phyloP scores from a whole-genome alignment of 2,329 filamentous ascomycete genomes.

The Ampelomyces quisqualis region DNA sequence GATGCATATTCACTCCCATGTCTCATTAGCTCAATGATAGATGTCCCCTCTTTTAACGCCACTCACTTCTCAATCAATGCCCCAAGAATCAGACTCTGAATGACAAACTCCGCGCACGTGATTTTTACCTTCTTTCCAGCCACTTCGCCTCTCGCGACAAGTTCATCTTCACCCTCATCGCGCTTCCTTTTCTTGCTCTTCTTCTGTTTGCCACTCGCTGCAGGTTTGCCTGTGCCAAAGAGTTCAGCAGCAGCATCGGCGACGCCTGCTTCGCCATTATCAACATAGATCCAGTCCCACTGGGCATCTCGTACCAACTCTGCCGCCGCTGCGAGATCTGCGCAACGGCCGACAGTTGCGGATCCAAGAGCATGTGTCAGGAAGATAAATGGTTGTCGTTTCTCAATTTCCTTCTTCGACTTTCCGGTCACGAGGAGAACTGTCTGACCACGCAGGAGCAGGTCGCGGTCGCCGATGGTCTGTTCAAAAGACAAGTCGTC shows the following conservation, averaged over 20 bases:
- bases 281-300: constrained; percentile 80
- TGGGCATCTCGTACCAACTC: constrained; percentile 57
- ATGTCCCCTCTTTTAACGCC: too few species aligned
- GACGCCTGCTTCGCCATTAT: constrained; percentile 63
- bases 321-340: constrained; percentile 66
- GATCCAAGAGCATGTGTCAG: constrained; percentile 78
- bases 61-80: constrained; percentile 67
- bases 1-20: neutral
- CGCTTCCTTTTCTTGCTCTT: constrained; percentile 49
- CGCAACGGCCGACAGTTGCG: constrained; percentile 62
- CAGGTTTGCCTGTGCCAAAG: constrained; percentile 35
- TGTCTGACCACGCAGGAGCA: constrained; percentile 63
- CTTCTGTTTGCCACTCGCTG: constrained; percentile 25
- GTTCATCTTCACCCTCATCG: constrained; percentile 33
- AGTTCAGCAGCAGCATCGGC: constrained; percentile 57
- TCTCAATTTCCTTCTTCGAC: constrained; percentile 61
- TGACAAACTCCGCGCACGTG: constrained; percentile 80
- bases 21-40: too few species aligned
- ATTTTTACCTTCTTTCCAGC: constrained; percentile 61
- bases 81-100: constrained; percentile 89
- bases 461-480: constrained; percentile 50
- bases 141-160: constrained; percentile 36
- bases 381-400: constrained; percentile 73
- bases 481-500: constrained; percentile 45
- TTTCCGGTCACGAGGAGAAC: constrained; percentile 73